A percentile compares a stretch with the other conserved stretches of the same genome.
Conservation (phyloP, 495 filamentous ascomycete species). For the Podospora pseudocomata region DNA sequence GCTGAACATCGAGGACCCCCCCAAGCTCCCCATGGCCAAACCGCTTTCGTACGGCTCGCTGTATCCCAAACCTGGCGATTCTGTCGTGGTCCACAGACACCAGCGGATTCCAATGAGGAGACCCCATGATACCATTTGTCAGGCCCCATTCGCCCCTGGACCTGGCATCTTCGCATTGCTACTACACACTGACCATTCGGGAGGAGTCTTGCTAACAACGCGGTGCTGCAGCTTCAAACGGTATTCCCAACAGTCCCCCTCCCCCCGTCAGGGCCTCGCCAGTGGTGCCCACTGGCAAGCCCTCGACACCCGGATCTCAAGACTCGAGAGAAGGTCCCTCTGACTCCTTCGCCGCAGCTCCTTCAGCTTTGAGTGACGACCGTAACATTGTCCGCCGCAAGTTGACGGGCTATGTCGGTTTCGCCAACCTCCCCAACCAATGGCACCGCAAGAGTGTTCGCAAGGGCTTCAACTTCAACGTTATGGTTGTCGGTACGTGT, state of each 20-base stretch:
- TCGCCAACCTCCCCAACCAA: conserved; percentile 98
- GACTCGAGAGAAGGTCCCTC: conserved; percentile 60
- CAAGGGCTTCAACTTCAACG: conserved; percentile 99
- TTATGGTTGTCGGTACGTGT: conserved; percentile 95
- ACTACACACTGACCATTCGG: neutral
- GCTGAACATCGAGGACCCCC: conserved; percentile 46
- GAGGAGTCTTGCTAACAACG: neutral
- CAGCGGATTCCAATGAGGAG: conserved; percentile 12
- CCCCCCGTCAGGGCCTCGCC: conserved; percentile 32
- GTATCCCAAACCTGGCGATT: conserved; percentile 31
- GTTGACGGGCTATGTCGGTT: conserved; percentile 96
- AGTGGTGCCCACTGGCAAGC: conserved; percentile 47
- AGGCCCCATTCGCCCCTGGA: conserved; percentile 31
- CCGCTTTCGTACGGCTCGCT: conserved; percentile 49
- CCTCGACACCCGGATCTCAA: conserved; percentile 46
- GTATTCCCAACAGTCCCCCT: conserved; percentile 33
- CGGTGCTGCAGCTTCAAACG: conserved; percentile 46
- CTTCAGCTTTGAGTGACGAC: conserved; percentile 76
- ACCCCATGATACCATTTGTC: conserved; percentile 29
- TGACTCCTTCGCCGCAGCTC: conserved; percentile 72
- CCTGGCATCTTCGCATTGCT: conserved; percentile 15
- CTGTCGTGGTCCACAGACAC: conserved; percentile 9
- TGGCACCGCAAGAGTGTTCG: conserved; percentile 99
- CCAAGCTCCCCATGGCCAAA: conserved; percentile 43
- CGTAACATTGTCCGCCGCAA: conserved; percentile 98